Evolutionary conservation across 2,329 filamentous ascomycete species (phyloP).

Genomic region (Exophiala bonariae): DNA sequence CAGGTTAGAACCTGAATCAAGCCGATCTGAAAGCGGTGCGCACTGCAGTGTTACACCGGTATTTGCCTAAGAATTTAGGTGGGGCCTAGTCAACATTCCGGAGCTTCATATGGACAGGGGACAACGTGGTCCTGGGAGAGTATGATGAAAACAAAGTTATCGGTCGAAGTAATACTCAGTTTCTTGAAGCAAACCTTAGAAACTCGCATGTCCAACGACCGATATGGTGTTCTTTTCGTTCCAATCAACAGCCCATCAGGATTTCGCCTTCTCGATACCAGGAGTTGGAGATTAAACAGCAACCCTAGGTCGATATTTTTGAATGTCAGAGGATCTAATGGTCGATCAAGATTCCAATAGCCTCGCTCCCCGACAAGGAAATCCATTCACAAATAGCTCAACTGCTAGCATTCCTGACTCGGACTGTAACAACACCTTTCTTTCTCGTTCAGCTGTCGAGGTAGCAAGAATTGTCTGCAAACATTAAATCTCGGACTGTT

Average conservation of each 20-base stretch:
- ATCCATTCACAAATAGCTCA: background rate
- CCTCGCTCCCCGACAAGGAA: background rate
- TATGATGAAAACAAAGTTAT: background rate
- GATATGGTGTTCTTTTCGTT: background rate
- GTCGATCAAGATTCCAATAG: background rate
- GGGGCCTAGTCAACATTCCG: constrained; percentile 1
- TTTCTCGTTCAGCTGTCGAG: too few species aligned
- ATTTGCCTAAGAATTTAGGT: too few species aligned
- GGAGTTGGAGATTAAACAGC: background rate
- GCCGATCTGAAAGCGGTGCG: too few species aligned
- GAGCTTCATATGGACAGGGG: background rate
- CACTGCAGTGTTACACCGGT: too few species aligned
- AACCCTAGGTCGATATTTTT: background rate
- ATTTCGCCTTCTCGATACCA: background rate
- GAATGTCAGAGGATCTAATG: background rate
- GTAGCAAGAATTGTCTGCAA: too few species aligned
- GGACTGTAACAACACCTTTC: background rate
- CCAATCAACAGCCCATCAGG: background rate
- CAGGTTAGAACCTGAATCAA: too few species aligned
- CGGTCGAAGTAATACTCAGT: background rate
- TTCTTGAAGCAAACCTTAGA: background rate
- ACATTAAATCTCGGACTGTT: too few species aligned
- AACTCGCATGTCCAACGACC: background rate
- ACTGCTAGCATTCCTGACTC: background rate
- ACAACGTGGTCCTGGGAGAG: background rate